Conservation (phyloP, 176 grass and related monocot genomes). For the Carex littledalei region DNA sequence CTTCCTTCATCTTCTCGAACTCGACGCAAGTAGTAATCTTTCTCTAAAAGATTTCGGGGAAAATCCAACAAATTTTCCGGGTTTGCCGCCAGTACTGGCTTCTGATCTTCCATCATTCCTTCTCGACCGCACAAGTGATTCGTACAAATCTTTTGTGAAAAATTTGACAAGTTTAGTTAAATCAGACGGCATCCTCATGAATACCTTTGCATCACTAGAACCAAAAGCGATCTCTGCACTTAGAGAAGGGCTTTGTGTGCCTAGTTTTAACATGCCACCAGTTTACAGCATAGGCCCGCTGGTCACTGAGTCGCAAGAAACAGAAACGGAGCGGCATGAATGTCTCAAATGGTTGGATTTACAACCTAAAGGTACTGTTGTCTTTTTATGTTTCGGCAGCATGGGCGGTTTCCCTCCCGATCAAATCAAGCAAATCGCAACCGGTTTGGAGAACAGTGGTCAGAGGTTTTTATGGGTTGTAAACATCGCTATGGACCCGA, state of each 20-base stretch:
- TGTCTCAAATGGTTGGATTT: slow-evolving; percentile 18
- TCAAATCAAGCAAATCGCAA: slow-evolving; percentile 50
- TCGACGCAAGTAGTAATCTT: neutral
- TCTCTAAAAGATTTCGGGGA: slow-evolving; percentile 4
- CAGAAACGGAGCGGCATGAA: neutral
- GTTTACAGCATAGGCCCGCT: slow-evolving; percentile 20
- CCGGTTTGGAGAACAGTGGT: slow-evolving; percentile 43
- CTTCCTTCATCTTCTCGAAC: neutral
- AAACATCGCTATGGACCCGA: slow-evolving; percentile 4
- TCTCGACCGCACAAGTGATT: neutral
- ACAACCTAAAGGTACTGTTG: slow-evolving; percentile 5
- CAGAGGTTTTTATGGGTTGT: slow-evolving; percentile 57
- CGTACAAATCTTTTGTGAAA: neutral
- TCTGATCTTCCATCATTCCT: neutral
- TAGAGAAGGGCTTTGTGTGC: slow-evolving; percentile 10
- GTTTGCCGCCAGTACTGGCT: neutral
- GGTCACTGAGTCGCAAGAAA: neutral
- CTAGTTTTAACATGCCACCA: slow-evolving; percentile 2
- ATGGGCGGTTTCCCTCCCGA: slow-evolving; percentile 35
- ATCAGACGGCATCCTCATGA: slow-evolving; percentile 6
- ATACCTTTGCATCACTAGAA: slow-evolving; percentile 11
- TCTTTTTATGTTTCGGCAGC: slow-evolving; percentile 19
- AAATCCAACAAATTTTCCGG: neutral
- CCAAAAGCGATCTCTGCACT: slow-evolving; percentile 18
- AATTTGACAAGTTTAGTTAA: neutral